Conservation (phyloP, 2,329 filamentous ascomycete genomes). For the Fusarium succisae region DNA sequence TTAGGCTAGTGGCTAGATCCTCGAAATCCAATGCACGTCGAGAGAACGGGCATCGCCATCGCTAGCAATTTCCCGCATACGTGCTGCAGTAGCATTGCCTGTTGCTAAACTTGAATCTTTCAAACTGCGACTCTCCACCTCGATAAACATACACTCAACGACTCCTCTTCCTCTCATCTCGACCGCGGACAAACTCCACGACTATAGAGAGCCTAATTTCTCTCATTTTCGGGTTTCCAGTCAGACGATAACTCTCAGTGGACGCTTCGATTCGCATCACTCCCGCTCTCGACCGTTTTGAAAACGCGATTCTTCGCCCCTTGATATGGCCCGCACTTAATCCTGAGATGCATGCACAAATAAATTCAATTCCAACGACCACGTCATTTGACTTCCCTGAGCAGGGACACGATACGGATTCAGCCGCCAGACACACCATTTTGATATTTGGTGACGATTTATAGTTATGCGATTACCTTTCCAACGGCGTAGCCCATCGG, state of each 20-base stretch:
- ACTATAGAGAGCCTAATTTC: background rate
- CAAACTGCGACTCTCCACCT: slow-evolving; percentile 30
- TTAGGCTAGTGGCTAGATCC: slow-evolving; percentile 32
- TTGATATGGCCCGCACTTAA: slow-evolving; percentile 43
- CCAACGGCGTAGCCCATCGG: slow-evolving; percentile 52
- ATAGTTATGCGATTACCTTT: slow-evolving; percentile 60
- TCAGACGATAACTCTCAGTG: background rate
- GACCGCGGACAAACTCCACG: slow-evolving; percentile 1
- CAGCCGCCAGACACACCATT: slow-evolving; percentile 6
- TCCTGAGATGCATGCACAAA: slow-evolving; percentile 44
- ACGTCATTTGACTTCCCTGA: slow-evolving; percentile 14
- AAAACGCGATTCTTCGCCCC: slow-evolving; percentile 30
- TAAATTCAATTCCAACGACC: slow-evolving; percentile 24
- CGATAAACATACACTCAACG: slow-evolving; percentile 10
- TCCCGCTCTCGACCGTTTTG: slow-evolving; percentile 14
- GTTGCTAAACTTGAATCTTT: slow-evolving; percentile 33
- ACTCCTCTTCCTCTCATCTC: slow-evolving; percentile 12
- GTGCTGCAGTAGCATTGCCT: slow-evolving; percentile 31
- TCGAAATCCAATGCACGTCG: slow-evolving; percentile 34
- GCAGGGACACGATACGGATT: background rate
- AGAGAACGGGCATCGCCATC: slow-evolving; percentile 44
- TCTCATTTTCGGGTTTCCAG: background rate
- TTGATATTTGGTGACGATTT: slow-evolving; percentile 32
- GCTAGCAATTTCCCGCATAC: slow-evolving; percentile 52
- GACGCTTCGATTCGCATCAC: background rate